Conservation (phyloP, 129 eudicot species). For the Dittrichia graveolens region DNA sequence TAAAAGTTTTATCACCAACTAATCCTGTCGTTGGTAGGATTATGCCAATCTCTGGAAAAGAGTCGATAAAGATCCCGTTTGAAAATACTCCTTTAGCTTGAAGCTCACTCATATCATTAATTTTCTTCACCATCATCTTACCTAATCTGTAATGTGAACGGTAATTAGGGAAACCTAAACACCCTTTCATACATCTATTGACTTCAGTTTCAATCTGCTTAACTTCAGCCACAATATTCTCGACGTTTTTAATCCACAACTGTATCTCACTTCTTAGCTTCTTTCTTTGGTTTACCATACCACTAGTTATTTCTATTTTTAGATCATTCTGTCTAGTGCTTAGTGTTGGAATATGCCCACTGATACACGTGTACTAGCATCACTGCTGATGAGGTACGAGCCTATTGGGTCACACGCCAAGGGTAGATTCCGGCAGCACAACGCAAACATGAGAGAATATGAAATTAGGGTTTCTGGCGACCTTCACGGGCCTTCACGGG, state of each 20-base stretch:
- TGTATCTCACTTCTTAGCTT: constrained; percentile 41
- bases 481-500: too few relatives aligned
- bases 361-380: too few relatives aligned
- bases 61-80: constrained; percentile 36
- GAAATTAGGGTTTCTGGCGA: too few relatives aligned
- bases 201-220: constrained; percentile 30
- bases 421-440: too few relatives aligned
- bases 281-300: constrained; percentile 34
- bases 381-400: too few relatives aligned
- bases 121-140: constrained; percentile 37
- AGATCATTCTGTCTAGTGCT: constrained; percentile 34
- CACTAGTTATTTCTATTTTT: constrained; percentile 30
- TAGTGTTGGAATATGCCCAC: too few relatives aligned
- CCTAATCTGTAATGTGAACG: constrained; percentile 39
- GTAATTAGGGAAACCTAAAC: constrained; percentile 41
- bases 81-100: constrained; percentile 35
- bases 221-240: constrained; percentile 39
- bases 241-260: constrained; percentile 40
- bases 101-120: constrained; percentile 31
- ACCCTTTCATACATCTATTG: constrained; percentile 30
- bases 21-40: constrained; percentile 41
- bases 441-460: too few relatives aligned
- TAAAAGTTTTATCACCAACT: constrained; percentile 29
- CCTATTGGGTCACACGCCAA: too few relatives aligned
- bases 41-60: constrained; percentile 29